Evolutionary conservation across 257 asterid genomes (phyloP).

Genomic region (Solanum paucissectum): DNA sequence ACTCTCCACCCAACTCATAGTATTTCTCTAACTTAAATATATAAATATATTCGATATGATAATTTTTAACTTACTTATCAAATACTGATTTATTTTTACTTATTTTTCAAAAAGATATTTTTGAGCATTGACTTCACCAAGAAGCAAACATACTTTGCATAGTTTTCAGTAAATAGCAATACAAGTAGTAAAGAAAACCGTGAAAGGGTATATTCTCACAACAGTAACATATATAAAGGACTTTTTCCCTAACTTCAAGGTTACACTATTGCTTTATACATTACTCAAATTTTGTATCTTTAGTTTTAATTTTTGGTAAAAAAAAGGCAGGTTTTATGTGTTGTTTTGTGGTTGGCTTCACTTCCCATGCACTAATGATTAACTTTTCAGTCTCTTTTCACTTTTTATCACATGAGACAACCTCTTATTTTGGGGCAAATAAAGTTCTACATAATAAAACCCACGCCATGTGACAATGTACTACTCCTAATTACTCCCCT

Average conservation of each 20-base stretch:
- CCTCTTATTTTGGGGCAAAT: slow-evolving; percentile 5
- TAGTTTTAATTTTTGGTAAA: background rate
- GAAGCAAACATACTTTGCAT: slow-evolving; percentile 1
- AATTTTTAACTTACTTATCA: background rate
- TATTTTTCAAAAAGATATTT: background rate
- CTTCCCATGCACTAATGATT: background rate
- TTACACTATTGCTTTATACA: background rate
- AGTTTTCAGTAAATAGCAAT: background rate
- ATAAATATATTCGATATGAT: background rate
- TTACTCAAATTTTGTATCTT: background rate
- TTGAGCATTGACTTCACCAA: background rate
- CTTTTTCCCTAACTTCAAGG: background rate
- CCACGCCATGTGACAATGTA: background rate
- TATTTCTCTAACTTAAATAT: background rate
- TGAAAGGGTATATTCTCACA: slow-evolving; percentile 1
- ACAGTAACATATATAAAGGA: background rate
- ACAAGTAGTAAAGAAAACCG: background rate
- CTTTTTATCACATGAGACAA: slow-evolving; percentile 25
- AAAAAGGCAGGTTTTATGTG: background rate
- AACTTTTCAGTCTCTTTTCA: slow-evolving; percentile 8
- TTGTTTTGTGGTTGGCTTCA: background rate
- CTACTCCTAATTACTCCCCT: background rate
- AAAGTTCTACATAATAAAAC: background rate
- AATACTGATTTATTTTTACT: background rate
- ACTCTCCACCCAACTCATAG: background rate